Conservation (phyloP, 306 rosid genomes). For the Amphicarpaea edgeworthii region DNA sequence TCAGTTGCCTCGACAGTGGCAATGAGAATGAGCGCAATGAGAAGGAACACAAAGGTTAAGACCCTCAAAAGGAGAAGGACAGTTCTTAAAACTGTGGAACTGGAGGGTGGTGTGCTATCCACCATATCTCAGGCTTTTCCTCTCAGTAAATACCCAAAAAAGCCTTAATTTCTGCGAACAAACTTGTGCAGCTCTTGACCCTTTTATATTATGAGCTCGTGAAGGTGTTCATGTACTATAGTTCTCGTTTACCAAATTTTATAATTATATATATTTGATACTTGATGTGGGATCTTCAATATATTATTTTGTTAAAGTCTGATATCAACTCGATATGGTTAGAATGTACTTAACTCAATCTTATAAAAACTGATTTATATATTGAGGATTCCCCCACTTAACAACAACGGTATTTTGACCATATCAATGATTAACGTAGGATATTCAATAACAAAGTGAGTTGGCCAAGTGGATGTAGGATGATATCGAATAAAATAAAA, state of each 20-base stretch:
- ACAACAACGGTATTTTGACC: too few species aligned
- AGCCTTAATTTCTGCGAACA: neutral
- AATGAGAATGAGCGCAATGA: conserved; percentile 60
- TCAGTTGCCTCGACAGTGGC: conserved; percentile 35
- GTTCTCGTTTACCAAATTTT: too few species aligned
- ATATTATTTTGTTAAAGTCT: too few species aligned
- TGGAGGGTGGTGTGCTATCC: conserved; percentile 40
- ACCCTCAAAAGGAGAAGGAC: conserved; percentile 57
- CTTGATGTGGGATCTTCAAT: too few species aligned
- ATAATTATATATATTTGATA: too few species aligned
- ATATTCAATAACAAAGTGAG: too few species aligned
- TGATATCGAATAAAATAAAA: neutral
- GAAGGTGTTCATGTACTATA: neutral
- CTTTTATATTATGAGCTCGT: conserved; percentile 26
- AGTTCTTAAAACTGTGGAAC: conserved; percentile 51
- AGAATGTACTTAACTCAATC: too few species aligned
- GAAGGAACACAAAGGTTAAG: conserved; percentile 53
- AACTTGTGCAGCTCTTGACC: neutral
- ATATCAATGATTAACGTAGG: too few species aligned
- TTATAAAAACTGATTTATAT: too few species aligned
- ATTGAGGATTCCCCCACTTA: too few species aligned
- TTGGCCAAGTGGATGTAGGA: neutral
- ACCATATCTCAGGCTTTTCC: conserved; percentile 31
- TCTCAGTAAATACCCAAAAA: neutral
- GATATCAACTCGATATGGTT: too few species aligned